Base-by-base conservation (phyloP, 495 filamentous ascomycete species). In the Hypomontagnella monticulosa region DNA sequence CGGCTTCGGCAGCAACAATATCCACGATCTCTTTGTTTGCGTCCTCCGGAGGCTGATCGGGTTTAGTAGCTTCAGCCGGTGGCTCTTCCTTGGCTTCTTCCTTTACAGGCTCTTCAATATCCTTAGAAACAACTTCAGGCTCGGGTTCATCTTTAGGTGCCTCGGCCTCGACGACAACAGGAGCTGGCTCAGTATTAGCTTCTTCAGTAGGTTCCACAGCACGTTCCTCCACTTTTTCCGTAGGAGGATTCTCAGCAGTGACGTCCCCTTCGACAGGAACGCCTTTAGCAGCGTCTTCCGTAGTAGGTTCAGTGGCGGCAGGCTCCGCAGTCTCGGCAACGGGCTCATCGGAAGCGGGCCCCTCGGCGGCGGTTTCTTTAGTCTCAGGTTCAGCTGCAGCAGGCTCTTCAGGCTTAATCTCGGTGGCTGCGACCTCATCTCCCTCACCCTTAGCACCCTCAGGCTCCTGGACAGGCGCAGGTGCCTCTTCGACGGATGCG, bases 21-120 rank as follows among this genome's bases (percentile, higher is more conserved):
- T 59, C 51, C 34, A 43, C 49, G 40, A 36, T 7, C 30, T 56
- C 61, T 9, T 60, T 53, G 50, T 40, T 27, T 30, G 6, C 8
- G 23, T 55, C 32, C 38, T 55, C 40, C 55, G 48, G 33, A 23
- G 59, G 59, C 16, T 49, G 50, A 23, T 48, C 43, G 3, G 42
- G 43, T 34, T 23, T 18, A 34, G 20, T 15, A 4, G 11, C 11
- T 23, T 55, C 59, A 20, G 33, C 36, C 27, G 16, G 1, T 27
- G 33, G 42, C 9, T 58, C 43, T 20, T 46, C 41, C 30, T 57
- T 57, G 7, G 20, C 49, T 32, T 69, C 71, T 4, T 61, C 37
- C 19, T 57, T 46, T 12, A 47, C 43, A 40, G 65, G 55, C 60
- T 63, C 56, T 15, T 67, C 63, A 41, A 57, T 33, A 20, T 66